These are phyloP conservation scores for Neurospora africana DNA, from an alignment of 495 filamentous ascomycete species.

Conservation along the genomic window DNA sequence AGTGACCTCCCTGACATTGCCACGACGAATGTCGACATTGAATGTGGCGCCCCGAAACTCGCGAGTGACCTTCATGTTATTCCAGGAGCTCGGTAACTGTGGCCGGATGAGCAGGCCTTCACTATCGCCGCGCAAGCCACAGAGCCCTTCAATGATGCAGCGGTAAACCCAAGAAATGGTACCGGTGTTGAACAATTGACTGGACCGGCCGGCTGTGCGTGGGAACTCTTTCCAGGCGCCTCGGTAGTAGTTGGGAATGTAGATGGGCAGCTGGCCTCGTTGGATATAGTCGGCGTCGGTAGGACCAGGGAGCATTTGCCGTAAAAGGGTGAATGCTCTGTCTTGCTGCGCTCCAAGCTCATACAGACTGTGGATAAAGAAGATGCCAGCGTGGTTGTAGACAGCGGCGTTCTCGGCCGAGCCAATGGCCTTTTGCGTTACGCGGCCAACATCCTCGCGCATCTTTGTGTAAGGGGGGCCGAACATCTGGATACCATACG, in stretches of 20 bases:
- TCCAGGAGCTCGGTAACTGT: conserved; percentile 40
- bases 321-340: conserved; percentile 37
- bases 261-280: conserved; percentile 45
- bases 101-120: conserved; percentile 36
- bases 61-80: conserved; percentile 36
- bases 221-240: conserved; percentile 40
- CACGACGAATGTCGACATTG: conserved; percentile 32
- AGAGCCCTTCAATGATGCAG: conserved; percentile 43
- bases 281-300: conserved; percentile 39
- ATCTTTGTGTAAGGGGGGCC: conserved; percentile 41
- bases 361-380: conserved; percentile 44
- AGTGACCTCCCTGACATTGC: conserved; percentile 31
- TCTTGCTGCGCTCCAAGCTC: conserved; percentile 36
- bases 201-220: conserved; percentile 42
- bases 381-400: conserved; percentile 46
- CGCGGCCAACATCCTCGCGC: conserved; percentile 49
- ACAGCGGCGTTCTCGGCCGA: conserved; percentile 47
- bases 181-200: conserved; percentile 48
- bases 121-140: conserved; percentile 38
- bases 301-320: conserved; percentile 44
- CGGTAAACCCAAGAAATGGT: conserved; percentile 47
- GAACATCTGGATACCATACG: conserved; percentile 45
- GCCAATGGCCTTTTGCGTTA: conserved; percentile 47
- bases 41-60: conserved; percentile 43
- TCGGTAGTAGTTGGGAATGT: conserved; percentile 48